These are phyloP conservation scores for Acacia crassicarpa DNA, from an alignment of 306 rosid genomes.

Conservation along the genomic window DNA sequence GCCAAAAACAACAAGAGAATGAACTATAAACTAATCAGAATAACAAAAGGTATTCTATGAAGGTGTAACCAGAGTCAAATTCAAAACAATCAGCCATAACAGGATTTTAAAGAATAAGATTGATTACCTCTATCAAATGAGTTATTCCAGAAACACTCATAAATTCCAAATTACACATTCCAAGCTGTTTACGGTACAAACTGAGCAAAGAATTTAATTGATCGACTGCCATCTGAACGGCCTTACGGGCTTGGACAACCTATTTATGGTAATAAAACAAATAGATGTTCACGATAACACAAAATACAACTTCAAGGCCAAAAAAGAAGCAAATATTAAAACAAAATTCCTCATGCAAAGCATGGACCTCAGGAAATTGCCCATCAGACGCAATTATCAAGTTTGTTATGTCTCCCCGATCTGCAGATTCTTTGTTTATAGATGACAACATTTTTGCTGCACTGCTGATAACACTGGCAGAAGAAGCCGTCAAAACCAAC, in stretches of 20 bases:
- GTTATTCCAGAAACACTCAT: constrained; percentile 75
- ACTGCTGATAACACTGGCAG: constrained; percentile 56
- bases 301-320: constrained; percentile 13
- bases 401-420: constrained; percentile 67
- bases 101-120: constrained; percentile 21
- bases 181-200: constrained; percentile 72
- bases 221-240: constrained; percentile 58
- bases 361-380: constrained; percentile 75
- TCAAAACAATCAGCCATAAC: constrained; percentile 1
- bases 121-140: constrained; percentile 85
- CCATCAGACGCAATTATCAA: constrained; percentile 56
- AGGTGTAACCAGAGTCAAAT: constrained; percentile 20
- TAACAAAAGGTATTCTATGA: constrained; percentile 6
- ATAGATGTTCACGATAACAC: background rate
- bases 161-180: constrained; percentile 73
- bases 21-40: background rate
- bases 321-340: constrained; percentile 21
- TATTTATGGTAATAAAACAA: constrained; percentile 31
- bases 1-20: background rate
- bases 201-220: constrained; percentile 65
- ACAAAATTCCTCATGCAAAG: constrained; percentile 3
- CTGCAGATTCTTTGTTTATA: constrained; percentile 78
- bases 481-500: constrained; percentile 72
- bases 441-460: constrained; percentile 82
- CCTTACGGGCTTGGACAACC: constrained; percentile 68